Evolutionary conservation across 1,284 basidiomycete species (phyloP).

Genomic region (Thelephora terrestris): DNA sequence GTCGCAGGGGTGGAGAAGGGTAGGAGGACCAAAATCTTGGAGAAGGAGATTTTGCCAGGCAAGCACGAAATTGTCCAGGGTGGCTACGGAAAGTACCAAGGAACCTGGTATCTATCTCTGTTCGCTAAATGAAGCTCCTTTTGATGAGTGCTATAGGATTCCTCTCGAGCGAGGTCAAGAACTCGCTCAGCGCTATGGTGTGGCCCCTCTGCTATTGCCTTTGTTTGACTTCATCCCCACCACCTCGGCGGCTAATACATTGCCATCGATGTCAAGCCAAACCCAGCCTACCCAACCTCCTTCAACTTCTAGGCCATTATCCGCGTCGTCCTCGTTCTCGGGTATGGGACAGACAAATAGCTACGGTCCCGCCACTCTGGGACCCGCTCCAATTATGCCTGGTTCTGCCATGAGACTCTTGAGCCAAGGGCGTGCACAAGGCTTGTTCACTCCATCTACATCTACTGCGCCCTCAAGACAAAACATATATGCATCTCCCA

Average conservation of each 20-base stretch:
- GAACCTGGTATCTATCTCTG: conserved; percentile 71
- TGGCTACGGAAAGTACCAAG: conserved; percentile 98
- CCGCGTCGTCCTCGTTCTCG: conserved; percentile 40
- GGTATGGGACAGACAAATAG: conserved; percentile 25
- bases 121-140: neutral
- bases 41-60: conserved; percentile 93
- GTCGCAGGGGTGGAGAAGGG: conserved; percentile 98
- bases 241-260: conserved; percentile 49
- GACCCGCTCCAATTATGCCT: conserved; percentile 71
- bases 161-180: conserved; percentile 86
- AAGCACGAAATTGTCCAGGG: conserved; percentile 99
- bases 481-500: conserved; percentile 24
- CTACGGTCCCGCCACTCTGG: conserved; percentile 47
- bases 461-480: conserved; percentile 33
- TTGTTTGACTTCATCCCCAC: conserved; percentile 87
- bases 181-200: conserved; percentile 84
- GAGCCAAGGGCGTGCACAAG: conserved; percentile 77
- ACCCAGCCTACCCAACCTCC: conserved; percentile 22
- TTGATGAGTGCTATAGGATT: conserved; percentile 50
- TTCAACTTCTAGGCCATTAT: conserved; percentile 40
- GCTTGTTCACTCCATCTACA: conserved; percentile 73
- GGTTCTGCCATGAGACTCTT: conserved; percentile 70
- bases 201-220: conserved; percentile 74
- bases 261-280: conserved; percentile 28
- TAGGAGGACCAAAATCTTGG: conserved; percentile 91